Evolutionary conservation across 495 filamentous ascomycete species (phyloP).

Genomic region (Xylaria bambusicola): DNA sequence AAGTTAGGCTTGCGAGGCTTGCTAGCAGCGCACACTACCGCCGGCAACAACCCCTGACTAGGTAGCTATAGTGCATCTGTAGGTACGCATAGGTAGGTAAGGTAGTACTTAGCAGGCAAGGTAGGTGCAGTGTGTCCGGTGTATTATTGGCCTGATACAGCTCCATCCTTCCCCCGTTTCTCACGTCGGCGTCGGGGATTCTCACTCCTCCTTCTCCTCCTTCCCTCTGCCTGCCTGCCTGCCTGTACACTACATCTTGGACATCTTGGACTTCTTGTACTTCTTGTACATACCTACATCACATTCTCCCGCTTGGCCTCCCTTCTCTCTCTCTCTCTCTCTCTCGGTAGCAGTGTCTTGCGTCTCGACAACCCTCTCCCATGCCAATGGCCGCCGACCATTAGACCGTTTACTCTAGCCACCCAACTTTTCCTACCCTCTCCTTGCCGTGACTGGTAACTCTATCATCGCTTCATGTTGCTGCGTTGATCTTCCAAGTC

Average conservation of each 20-base stretch:
- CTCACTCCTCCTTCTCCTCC: slow-evolving; percentile 14
- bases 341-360: neutral
- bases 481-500: slow-evolving; percentile 9
- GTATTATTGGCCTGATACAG: slow-evolving; percentile 5
- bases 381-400: slow-evolving; percentile 2
- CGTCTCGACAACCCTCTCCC: neutral
- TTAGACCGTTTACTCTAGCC: slow-evolving; percentile 3
- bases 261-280: no score
- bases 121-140: no score
- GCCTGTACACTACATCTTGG: no score
- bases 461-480: slow-evolving; percentile 9
- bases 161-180: neutral
- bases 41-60: neutral
- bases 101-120: no score
- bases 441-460: neutral
- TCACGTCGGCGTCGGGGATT: slow-evolving; percentile 1
- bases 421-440: neutral
- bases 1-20: no score
- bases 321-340: slow-evolving; percentile 12
- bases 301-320: slow-evolving; percentile 13
- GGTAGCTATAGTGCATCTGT: neutral
- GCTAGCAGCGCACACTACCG: no score
- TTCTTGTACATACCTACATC: no score
- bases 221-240: slow-evolving; percentile 9
- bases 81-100: neutral